phyloP scores from a whole-genome alignment of 257 asterid genomes.

The Paraleonurus japonicus region DNA sequence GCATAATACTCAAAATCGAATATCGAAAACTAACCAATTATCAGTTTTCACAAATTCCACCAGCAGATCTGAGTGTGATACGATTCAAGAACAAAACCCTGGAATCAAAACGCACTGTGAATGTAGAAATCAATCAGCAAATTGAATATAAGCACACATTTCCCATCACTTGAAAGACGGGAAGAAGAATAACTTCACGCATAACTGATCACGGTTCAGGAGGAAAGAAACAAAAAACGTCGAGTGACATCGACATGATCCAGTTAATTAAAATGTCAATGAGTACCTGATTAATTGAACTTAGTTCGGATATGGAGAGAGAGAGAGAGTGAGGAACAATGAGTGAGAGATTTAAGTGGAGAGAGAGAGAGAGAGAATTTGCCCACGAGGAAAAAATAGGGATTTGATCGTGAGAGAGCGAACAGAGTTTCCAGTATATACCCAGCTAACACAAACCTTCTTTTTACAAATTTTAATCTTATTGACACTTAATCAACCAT shows the following conservation, averaged over 20 bases:
- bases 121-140: conserved; percentile 7
- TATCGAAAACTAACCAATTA: conserved; percentile 9
- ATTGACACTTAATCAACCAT: too few species aligned
- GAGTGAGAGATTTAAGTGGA: conserved; percentile 5
- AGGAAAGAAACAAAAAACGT: conserved; percentile 19
- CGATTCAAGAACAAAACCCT: conserved; percentile 14
- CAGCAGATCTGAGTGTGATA: conserved; percentile 33
- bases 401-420: conserved; percentile 14
- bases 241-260: conserved; percentile 26
- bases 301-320: conserved; percentile 21
- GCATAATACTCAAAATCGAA: conserved; percentile 12
- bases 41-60: conserved; percentile 18
- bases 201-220: conserved; percentile 11
- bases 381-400: conserved; percentile 11
- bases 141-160: conserved; percentile 17
- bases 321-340: conserved; percentile 9
- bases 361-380: conserved; percentile 18
- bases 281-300: conserved; percentile 31
- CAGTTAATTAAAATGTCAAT: neutral
- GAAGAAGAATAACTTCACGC: conserved; percentile 1
- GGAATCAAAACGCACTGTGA: conserved; percentile 23
- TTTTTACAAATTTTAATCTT: too few species aligned
- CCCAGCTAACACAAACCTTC: neutral
- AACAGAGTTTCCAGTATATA: conserved; percentile 15
- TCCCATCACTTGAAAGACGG: conserved; percentile 14